Base-by-base conservation (phyloP, 192 early-diverging fungal genomes). In the Backusella tuberculispora region DNA sequence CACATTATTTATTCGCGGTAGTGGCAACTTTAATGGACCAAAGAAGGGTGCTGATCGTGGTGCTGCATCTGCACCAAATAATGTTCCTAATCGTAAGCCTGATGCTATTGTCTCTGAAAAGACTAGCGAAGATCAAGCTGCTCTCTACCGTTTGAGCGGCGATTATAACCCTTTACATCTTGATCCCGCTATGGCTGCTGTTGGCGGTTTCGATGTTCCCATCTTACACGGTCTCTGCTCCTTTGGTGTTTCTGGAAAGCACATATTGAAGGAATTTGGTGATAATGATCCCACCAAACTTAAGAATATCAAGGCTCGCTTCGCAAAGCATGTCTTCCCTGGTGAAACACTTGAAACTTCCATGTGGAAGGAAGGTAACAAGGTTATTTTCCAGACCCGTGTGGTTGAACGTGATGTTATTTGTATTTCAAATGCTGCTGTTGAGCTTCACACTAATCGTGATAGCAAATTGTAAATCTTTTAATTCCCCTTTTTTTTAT, bases 141-240 rank as follows among this genome's bases (percentile, higher is more conserved):
- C 96, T 6, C 77, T 99, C 48, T 99, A 99, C 90, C 95, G 81
- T 47, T 85, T 99, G 66, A 91, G 89, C 13, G 98, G 97, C 68
- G 98, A 99, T 85, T 92, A 83, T 82, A 99, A 99, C 84, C 98
- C 98, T 73, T 85, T 99, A 73, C 98, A 99, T 80, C 93, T 99
- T 77, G 97, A 99, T 84, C 97, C 98, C 2, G 85, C 88, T 37
- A 96, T 99, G 95, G 90, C 94, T 40, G 88, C 89, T 46, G 88
- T 98, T 63, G 98, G 95, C 66, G 97, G 97, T 17, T 99, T 98
- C 81, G 93, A 98, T 43, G 91, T 93, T 14, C 98, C 98, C 1
- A 99, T 99, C 77, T 85, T 99, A 34, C 98, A 99, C 78, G 97
- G 97, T 29, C 88, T 99, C 74, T 96, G 94, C 87, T 89, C 93